Base-by-base conservation (phyloP, 257 asterid genomes). In the Echites panduratus region DNA sequence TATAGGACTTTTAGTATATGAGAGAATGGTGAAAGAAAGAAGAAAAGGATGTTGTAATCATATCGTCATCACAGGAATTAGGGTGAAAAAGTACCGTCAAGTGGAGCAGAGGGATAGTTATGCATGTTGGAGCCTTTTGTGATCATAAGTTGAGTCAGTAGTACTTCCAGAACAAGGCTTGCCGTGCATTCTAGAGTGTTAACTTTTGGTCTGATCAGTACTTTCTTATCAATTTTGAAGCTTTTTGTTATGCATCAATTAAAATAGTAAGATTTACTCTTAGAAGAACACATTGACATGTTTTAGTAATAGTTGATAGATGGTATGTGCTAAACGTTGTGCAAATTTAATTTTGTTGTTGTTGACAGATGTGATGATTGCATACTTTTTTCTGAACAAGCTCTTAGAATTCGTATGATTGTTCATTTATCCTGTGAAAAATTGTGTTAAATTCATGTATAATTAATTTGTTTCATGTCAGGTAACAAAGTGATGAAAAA, bases 401-500 rank as follows among this genome's bases (percentile, higher is more conserved):
- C 6, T 57, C 38, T 26, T 26, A 24, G 62, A 19, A 57, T 2
- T 17, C 27, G 17, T 7, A 2, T 63, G 24, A 32, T 16, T 61
- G 43, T 61, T 40, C 44, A 5, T 61, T 7, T 61, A 9, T 61
- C 45, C 32, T 29, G 7, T 32, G 44, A 4, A 14, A 29, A 61
- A 14, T n/a, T n/a, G n/a, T n/a, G n/a, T n/a, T n/a, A n/a, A n/a
- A n/a, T n/a, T n/a, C n/a, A 11, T 63, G 27, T 35, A 17, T 6
- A 6, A 63, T 40, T 63, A 19, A 63, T 63, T 38, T 35, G 45
- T 35, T 32, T 38, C 14, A 29, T 79, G 57, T 47, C 76, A 86
- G 91, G 83, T 84, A 82, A 82, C 75, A 83, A 68, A 68, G 79
- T 75, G 84, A 84, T 79, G 82, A 65, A 74, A 63, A 72, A 65